Percentiles rank a stretch among this genome's conserved stretches.
Conservation (phyloP, 2,329 filamentous ascomycete genomes). For the Colletotrichum echinochloae region DNA sequence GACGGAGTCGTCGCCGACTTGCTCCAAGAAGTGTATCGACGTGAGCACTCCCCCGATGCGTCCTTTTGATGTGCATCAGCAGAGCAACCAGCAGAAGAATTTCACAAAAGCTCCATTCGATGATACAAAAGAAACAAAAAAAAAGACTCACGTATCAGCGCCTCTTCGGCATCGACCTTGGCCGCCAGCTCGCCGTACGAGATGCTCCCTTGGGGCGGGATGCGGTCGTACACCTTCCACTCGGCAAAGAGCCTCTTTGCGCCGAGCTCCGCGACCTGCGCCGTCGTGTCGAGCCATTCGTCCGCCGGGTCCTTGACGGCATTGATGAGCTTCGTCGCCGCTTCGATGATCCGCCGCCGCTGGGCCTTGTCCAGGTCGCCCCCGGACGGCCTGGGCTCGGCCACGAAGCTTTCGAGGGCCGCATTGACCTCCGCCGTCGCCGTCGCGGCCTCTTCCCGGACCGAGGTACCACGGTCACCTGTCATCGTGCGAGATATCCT, state of each 20-base stretch:
- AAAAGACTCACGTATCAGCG: conserved; percentile 44
- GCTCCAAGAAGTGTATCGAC: conserved; percentile 26
- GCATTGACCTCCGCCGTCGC: conserved; percentile 29
- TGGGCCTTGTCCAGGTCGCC: conserved; percentile 28
- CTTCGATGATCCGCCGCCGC: conserved; percentile 31
- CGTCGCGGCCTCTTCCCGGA: conserved; percentile 25
- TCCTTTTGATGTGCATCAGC: conserved; percentile 10
- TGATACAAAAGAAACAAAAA: not conserved
- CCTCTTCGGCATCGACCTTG: conserved; percentile 46
- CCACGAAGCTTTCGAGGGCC: conserved; percentile 21
- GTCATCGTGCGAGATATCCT: not conserved
- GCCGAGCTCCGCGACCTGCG: conserved; percentile 28
- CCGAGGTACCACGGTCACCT: conserved; percentile 1
- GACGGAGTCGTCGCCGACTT: conserved; percentile 33
- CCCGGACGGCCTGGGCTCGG: not conserved
- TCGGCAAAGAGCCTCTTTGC: conserved; percentile 46
- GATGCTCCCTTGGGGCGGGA: conserved; percentile 47
- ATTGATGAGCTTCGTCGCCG: conserved; percentile 25
- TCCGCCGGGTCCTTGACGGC: conserved; percentile 32
- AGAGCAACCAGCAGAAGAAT: not conserved
- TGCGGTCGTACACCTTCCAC: conserved; percentile 50
- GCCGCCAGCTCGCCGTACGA: conserved; percentile 48
- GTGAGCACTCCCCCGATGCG: conserved; percentile 33
- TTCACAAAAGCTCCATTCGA: no score
- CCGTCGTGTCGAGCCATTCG: conserved; percentile 33